Conservation (phyloP, 2,329 filamentous ascomycete genomes). For the Aspergillus caelatus region DNA sequence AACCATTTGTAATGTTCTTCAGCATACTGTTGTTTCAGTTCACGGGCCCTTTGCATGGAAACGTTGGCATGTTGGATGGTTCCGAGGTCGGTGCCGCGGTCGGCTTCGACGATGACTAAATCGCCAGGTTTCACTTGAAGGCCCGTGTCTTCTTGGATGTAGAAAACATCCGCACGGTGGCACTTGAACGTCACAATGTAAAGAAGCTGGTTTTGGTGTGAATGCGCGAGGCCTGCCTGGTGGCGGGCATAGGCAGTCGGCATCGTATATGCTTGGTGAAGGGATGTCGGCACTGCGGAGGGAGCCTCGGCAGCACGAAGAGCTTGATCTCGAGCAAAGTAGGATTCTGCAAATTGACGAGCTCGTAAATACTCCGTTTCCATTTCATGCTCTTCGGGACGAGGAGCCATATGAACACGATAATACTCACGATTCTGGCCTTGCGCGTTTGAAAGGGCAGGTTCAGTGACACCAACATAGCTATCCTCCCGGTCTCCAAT, state of each 20-base stretch:
- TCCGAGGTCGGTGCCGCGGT: slow-evolving; percentile 92
- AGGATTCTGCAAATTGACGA: slow-evolving; percentile 46
- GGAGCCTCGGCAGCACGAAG: slow-evolving; percentile 37
- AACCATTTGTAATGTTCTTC: slow-evolving; percentile 98
- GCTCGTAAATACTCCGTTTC: slow-evolving; percentile 43
- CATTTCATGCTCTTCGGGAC: slow-evolving; percentile 33
- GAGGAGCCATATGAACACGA: slow-evolving; percentile 37
- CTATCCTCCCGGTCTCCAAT: slow-evolving; percentile 41
- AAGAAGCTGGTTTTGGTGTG: slow-evolving; percentile 45
- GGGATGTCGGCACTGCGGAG: slow-evolving; percentile 37
- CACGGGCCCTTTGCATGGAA: slow-evolving; percentile 83
- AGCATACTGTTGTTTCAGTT: slow-evolving; percentile 85
- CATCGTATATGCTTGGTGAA: slow-evolving; percentile 45
- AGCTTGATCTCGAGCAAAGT: slow-evolving; percentile 45
- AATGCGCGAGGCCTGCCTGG: slow-evolving; percentile 38
- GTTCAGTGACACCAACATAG: slow-evolving; percentile 40
- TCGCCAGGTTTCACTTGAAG: slow-evolving; percentile 88
- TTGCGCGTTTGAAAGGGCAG: slow-evolving; percentile 38
- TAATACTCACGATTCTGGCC: slow-evolving; percentile 48
- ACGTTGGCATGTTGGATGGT: slow-evolving; percentile 89
- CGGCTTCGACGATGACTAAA: slow-evolving; percentile 94
- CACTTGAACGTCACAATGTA: slow-evolving; percentile 98
- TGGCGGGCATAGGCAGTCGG: slow-evolving; percentile 42
- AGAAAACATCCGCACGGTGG: slow-evolving; percentile 91
- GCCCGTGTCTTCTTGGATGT: slow-evolving; percentile 93